Percentiles rank a stretch among this genome's conserved stretches.
phyloP scores from a whole-genome alignment of 192 early-diverging fungal species.

The Backusella tuberculispora region DNA sequence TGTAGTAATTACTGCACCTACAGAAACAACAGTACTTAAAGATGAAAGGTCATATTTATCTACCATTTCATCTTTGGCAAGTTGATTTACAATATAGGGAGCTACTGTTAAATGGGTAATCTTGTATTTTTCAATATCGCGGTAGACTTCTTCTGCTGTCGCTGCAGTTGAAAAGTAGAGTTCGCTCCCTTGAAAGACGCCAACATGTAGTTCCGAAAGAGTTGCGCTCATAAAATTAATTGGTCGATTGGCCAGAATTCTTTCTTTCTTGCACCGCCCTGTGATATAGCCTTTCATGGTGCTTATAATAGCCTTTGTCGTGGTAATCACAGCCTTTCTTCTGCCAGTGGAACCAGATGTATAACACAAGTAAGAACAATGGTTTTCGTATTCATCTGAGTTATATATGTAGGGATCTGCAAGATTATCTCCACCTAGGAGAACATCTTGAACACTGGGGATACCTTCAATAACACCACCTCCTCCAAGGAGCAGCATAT shows the following conservation, averaged over 20 bases:
- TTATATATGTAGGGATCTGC: neutral
- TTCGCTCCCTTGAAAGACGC: neutral
- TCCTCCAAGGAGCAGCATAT: neutral
- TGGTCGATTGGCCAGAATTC: neutral
- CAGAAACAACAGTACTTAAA: neutral
- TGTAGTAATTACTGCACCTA: neutral
- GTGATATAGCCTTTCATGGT: neutral
- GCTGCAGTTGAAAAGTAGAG: slow-evolving; percentile 22
- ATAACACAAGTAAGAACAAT: neutral
- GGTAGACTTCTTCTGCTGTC: slow-evolving; percentile 17
- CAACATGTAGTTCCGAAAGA: neutral
- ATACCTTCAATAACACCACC: neutral
- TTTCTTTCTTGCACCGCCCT: neutral
- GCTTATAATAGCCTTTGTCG: neutral
- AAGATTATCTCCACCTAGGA: neutral
- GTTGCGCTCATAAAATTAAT: neutral
- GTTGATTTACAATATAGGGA: neutral
- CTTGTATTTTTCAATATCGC: neutral
- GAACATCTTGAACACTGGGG: neutral
- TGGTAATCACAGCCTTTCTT: neutral
- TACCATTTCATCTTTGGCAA: neutral
- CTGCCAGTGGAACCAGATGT: slow-evolving; percentile 12
- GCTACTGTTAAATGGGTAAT: neutral
- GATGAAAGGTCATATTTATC: neutral
- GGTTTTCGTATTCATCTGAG: neutral